Evolutionary conservation across 495 filamentous ascomycete genomes (phyloP).

Genomic region (Parathielavia appendiculata): DNA sequence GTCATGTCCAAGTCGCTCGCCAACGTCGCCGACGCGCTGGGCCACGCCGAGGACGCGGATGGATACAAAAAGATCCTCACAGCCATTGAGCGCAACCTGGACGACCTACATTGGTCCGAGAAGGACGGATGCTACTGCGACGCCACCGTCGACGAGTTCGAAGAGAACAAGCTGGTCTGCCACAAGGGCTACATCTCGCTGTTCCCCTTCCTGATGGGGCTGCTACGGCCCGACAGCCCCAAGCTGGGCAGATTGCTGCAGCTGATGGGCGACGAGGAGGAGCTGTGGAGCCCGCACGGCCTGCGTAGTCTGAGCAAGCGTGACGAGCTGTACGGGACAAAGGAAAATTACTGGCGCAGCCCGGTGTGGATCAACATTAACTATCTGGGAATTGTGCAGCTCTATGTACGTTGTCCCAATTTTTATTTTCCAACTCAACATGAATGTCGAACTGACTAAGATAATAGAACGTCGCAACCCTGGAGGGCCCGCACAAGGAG

Average conservation of each 20-base stretch:
- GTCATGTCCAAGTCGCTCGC: slow-evolving; percentile 80
- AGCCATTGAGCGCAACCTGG: slow-evolving; percentile 81
- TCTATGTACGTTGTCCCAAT: slow-evolving; percentile 60
- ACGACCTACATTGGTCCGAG: slow-evolving; percentile 89
- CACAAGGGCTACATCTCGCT: slow-evolving; percentile 96
- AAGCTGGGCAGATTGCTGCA: slow-evolving; percentile 69
- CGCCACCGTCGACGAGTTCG: slow-evolving; percentile 90
- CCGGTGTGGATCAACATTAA: slow-evolving; percentile 98
- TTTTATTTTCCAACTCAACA: slow-evolving; percentile 4
- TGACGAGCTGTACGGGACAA: slow-evolving; percentile 78
- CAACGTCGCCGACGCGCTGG: slow-evolving; percentile 68
- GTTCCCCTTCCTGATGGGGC: slow-evolving; percentile 80
- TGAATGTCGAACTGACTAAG: slow-evolving; percentile 13
- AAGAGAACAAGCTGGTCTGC: slow-evolving; percentile 84
- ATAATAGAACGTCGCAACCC: slow-evolving; percentile 49
- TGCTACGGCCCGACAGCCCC: slow-evolving; percentile 66
- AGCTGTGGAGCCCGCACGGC: slow-evolving; percentile 82
- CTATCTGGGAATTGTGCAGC: slow-evolving; percentile 74
- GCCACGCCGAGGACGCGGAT: slow-evolving; percentile 66
- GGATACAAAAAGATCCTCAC: slow-evolving; percentile 66
- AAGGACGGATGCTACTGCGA: slow-evolving; percentile 81
- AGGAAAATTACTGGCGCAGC: slow-evolving; percentile 95
- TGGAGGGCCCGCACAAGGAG: slow-evolving; percentile 60
- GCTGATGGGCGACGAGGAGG: slow-evolving; percentile 70
- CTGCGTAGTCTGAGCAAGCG: slow-evolving; percentile 82